Evolutionary conservation across 768 basidiomycete species (phyloP).

Genomic region (Leccinum ochraceum): DNA sequence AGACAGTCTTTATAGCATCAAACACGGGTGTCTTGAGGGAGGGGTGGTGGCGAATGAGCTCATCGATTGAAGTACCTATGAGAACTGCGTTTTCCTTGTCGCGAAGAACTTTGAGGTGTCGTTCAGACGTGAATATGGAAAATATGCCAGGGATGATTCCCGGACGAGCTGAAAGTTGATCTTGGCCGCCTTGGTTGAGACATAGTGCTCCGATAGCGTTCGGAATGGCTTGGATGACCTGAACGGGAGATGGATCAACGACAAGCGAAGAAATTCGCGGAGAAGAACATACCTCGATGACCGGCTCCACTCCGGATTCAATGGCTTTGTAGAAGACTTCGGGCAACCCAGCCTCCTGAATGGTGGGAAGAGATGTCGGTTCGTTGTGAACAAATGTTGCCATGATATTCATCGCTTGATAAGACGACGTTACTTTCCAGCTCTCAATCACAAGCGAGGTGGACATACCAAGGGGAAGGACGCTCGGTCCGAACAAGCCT

Average conservation of each 20-base stretch:
- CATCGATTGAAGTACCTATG: slow-evolving; percentile 89
- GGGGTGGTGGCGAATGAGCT: slow-evolving; percentile 96
- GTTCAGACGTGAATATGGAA: slow-evolving; percentile 81
- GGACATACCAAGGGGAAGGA: slow-evolving; percentile 77
- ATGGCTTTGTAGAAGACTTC: slow-evolving; percentile 87
- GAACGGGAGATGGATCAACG: slow-evolving; percentile 1
- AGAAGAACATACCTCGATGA: slow-evolving; percentile 67
- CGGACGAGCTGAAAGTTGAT: slow-evolving; percentile 73
- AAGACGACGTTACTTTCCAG: slow-evolving; percentile 11
- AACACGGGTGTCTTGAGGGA: slow-evolving; percentile 79
- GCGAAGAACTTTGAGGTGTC: slow-evolving; percentile 77
- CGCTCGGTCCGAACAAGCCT: slow-evolving; percentile 80
- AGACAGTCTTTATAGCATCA: slow-evolving; percentile 67
- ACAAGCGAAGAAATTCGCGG: background rate
- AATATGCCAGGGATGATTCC: slow-evolving; percentile 85
- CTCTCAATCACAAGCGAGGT: background rate
- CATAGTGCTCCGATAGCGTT: slow-evolving; percentile 97
- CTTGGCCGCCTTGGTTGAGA: slow-evolving; percentile 86
- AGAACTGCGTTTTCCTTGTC: slow-evolving; percentile 93
- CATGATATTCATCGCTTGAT: slow-evolving; percentile 84
- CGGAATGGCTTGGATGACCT: slow-evolving; percentile 92
- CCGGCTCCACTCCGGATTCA: slow-evolving; percentile 80
- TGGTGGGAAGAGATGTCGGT: slow-evolving; percentile 87
- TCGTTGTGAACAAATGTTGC: slow-evolving; percentile 98
- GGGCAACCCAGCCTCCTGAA: slow-evolving; percentile 91